Conservation (phyloP, 371 early-diverging fungal genomes). For the Apophysomyces variabilis region DNA sequence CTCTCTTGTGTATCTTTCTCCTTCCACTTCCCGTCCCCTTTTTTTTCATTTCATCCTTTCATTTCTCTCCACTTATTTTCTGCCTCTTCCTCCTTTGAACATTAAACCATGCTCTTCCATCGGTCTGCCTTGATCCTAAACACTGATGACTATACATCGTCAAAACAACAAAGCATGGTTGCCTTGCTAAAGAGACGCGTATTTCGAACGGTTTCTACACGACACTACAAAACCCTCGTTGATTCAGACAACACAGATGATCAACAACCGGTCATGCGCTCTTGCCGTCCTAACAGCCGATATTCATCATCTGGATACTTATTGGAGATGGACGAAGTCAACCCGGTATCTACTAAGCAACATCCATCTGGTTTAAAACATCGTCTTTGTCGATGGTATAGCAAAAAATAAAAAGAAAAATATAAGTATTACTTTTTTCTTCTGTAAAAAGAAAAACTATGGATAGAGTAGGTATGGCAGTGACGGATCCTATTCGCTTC, state of each 20-base stretch:
- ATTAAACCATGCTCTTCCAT: background rate
- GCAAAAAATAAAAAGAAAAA: background rate
- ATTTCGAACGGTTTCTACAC: background rate
- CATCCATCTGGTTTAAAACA: background rate
- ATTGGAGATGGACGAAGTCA: background rate
- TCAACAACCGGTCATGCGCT: background rate
- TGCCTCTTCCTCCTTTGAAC: background rate
- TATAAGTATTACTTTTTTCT: background rate
- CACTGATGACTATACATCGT: background rate
- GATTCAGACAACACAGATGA: conserved; percentile 8
- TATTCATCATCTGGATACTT: background rate
- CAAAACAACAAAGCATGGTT: background rate
- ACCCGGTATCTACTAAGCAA: background rate
- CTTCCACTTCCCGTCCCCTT: background rate
- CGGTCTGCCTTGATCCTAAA: background rate
- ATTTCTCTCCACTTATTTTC: background rate
- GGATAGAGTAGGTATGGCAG: too few relatives aligned
- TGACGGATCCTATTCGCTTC: too few relatives aligned
- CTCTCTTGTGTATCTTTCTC: background rate
- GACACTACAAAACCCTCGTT: background rate
- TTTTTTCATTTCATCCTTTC: background rate
- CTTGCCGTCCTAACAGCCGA: background rate
- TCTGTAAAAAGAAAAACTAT: background rate
- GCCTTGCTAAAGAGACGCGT: background rate
- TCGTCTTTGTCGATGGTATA: conserved; percentile 2